A percentile compares a stretch with the other conserved stretches of the same genome.
Conservation (phyloP, 1,284 basidiomycete species). For the Marasmius sp. region DNA sequence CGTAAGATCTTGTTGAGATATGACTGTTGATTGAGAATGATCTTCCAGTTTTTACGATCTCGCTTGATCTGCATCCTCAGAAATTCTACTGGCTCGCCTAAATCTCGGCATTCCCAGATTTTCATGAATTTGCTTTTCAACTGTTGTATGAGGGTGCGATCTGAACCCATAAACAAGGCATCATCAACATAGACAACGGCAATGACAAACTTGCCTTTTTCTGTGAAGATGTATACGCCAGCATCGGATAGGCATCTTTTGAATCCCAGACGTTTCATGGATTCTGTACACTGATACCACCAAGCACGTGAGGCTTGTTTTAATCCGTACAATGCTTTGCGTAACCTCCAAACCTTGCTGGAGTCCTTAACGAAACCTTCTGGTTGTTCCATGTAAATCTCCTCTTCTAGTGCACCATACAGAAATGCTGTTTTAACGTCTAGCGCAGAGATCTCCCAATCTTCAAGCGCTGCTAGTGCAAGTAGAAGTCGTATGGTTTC, state of each 20-base stretch:
- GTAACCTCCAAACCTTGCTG: too few relatives aligned
- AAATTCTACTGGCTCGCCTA: slow-evolving; percentile 21
- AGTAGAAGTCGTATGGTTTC: slow-evolving; percentile 19
- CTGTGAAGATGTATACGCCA: slow-evolving; percentile 20
- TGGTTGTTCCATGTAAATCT: slow-evolving; percentile 36
- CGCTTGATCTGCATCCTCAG: slow-evolving; percentile 20
- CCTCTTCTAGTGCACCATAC: slow-evolving; percentile 33
- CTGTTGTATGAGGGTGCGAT: slow-evolving; percentile 3
- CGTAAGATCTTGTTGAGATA: slow-evolving; percentile 11
- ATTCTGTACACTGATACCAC: slow-evolving; percentile 25
- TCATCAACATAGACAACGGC: slow-evolving; percentile 17
- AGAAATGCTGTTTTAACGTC: slow-evolving; percentile 39
- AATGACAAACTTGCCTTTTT: slow-evolving; percentile 2
- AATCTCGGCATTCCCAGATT: slow-evolving; percentile 25
- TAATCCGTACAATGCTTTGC: slow-evolving; percentile 28
- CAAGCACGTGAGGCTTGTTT: slow-evolving; percentile 31
- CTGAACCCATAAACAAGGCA: slow-evolving; percentile 16
- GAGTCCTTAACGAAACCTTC: too few relatives aligned
- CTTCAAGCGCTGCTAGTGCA: slow-evolving; percentile 26
- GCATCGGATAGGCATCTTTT: slow-evolving; percentile 18
- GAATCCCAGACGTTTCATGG: slow-evolving; percentile 23
- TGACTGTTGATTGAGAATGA: slow-evolving; percentile 3
- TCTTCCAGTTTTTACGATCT: neutral
- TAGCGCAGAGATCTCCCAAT: slow-evolving; percentile 31
- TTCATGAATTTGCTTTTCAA: slow-evolving; percentile 19